Conservation (phyloP, 352 stramenopile species). For the Globisporangium paroecandrum region DNA sequence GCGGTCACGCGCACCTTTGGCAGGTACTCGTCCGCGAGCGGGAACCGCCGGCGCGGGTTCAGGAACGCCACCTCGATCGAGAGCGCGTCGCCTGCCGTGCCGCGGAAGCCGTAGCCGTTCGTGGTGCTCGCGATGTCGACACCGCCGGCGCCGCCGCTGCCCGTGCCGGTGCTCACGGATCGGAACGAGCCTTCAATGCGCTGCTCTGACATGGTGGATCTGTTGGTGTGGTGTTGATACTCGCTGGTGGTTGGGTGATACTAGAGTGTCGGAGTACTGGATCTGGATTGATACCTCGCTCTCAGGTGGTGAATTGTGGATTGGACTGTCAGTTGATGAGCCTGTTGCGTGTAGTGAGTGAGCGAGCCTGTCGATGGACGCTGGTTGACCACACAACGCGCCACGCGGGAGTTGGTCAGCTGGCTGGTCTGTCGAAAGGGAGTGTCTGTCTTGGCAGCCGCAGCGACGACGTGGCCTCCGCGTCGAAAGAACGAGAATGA, state of each 20-base stretch:
- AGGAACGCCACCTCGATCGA: constrained; percentile 61
- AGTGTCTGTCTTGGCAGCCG: neutral
- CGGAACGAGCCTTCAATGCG: constrained; percentile 4
- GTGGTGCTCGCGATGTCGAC: constrained; percentile 37
- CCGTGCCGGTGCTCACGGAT: constrained; percentile 23
- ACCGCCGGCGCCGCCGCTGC: constrained; percentile 18
- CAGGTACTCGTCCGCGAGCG: constrained; percentile 49
- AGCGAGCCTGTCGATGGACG: neutral
- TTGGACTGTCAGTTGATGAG: neutral
- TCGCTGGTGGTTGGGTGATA: neutral
- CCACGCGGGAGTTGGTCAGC: neutral
- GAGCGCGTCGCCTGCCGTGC: constrained; percentile 43
- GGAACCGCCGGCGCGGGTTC: constrained; percentile 59
- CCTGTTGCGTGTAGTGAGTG: neutral
- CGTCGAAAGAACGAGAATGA: neutral
- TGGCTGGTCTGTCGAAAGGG: neutral
- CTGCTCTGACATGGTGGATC: constrained; percentile 7
- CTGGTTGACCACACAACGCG: neutral
- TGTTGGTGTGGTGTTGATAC: neutral
- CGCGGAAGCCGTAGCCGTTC: constrained; percentile 50
- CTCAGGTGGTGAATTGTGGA: neutral
- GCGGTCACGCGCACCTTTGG: constrained; percentile 36
- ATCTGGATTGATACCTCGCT: neutral
- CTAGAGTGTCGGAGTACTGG: neutral
- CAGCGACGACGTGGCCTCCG: neutral